Percentiles rank a stretch among this genome's conserved stretches.
phyloP scores from a whole-genome alignment of 345 rosid species.

The Gossypium thurberi region DNA sequence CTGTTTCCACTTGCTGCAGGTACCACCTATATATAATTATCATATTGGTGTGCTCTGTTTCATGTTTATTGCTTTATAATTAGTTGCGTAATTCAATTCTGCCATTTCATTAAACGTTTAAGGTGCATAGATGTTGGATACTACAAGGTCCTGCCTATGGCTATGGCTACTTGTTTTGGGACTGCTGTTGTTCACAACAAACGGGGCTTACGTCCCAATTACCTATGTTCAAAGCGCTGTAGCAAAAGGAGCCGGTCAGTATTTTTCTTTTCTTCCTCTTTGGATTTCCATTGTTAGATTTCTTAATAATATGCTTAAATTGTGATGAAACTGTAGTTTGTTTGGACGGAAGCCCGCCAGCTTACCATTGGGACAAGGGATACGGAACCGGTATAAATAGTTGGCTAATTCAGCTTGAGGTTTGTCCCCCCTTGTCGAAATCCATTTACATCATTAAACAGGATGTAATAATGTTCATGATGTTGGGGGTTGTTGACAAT shows the following conservation, averaged over 20 bases:
- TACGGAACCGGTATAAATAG: conserved; percentile 71
- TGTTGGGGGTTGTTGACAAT: neutral
- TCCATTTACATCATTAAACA: neutral
- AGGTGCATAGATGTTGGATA: conserved; percentile 52
- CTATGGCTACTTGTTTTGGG: conserved; percentile 31
- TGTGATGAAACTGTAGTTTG: conserved; percentile 48
- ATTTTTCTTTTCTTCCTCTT: neutral
- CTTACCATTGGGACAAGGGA: conserved; percentile 76
- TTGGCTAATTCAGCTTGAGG: conserved; percentile 88
- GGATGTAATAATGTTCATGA: neutral
- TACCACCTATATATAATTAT: neutral
- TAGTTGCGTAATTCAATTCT: neutral
- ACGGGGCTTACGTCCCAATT: conserved; percentile 48
- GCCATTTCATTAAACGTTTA: neutral
- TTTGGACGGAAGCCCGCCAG: conserved; percentile 95
- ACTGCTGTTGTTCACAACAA: conserved; percentile 32
- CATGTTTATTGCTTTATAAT: conserved; percentile 4
- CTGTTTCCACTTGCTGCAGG: conserved; percentile 5
- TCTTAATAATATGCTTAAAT: neutral
- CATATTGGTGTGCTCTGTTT: conserved; percentile 3
- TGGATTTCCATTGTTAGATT: neutral
- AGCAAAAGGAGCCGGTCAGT: conserved; percentile 74
- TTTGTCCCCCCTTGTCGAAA: conserved; percentile 20
- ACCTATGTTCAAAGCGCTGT: conserved; percentile 59
- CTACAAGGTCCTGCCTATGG: conserved; percentile 44